These are phyloP conservation scores for Zea luxurians DNA, from an alignment of 176 grass and related monocot genomes.

Conservation along the genomic window DNA sequence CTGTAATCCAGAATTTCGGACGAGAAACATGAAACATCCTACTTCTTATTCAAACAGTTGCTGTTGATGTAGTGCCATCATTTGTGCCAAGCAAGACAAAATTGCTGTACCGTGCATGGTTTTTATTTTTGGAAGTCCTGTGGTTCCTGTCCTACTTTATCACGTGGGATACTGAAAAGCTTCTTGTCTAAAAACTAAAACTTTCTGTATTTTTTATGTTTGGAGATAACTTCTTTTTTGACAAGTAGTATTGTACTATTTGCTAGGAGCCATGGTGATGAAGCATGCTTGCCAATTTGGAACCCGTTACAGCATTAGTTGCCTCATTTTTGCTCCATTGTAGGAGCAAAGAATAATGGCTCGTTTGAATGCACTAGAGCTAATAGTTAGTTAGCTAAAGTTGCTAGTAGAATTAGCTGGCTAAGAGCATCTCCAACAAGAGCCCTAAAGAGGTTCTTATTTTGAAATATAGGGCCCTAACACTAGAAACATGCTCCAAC, in stretches of 20 bases:
- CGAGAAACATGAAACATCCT: not conserved
- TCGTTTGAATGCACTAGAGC: too few species aligned
- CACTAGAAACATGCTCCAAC: too few species aligned
- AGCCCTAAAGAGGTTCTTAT: too few species aligned
- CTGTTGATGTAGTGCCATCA: not conserved
- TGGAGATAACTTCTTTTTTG: not conserved
- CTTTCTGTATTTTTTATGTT: not conserved
- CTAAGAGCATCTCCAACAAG: too few species aligned
- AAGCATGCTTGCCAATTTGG: not conserved
- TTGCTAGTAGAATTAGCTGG: too few species aligned
- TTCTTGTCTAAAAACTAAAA: constrained; percentile 1
- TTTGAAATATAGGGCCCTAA: too few species aligned
- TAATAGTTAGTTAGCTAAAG: too few species aligned
- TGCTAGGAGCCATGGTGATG: not conserved
- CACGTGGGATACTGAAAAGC: not conserved
- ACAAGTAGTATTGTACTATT: constrained; percentile 8
- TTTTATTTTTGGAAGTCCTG: too few species aligned
- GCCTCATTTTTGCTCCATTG: constrained; percentile 10
- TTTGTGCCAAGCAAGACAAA: not conserved
- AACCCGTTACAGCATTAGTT: not conserved
- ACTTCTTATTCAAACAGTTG: not conserved
- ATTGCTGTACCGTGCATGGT: too few species aligned
- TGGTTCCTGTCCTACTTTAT: not conserved
- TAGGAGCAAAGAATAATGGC: not conserved
- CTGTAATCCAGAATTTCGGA: constrained; percentile 1